A percentile compares a stretch with the other conserved stretches of the same genome.
phyloP scores from a whole-genome alignment of 2,329 filamentous ascomycete species.

The Microcyclospora pomicola region DNA sequence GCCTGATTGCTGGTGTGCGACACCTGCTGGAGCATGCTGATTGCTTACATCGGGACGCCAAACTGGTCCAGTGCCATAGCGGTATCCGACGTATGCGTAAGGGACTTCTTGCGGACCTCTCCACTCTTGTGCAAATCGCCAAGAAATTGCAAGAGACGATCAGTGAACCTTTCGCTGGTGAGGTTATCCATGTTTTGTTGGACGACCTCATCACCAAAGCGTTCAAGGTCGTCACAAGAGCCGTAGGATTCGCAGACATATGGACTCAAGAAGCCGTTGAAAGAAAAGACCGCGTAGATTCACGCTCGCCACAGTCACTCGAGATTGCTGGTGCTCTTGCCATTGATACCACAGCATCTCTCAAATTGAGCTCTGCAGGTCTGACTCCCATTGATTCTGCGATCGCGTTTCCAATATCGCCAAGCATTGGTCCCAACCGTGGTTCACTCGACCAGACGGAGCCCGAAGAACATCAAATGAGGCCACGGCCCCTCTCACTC shows the following conservation, averaged over 20 bases:
- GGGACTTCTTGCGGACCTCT: conserved; percentile 76
- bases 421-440: background rate
- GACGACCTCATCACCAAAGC: conserved; percentile 90
- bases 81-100: conserved; percentile 69
- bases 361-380: background rate
- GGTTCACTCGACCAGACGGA: background rate
- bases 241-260: conserved; percentile 77
- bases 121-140: conserved; percentile 73
- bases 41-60: conserved; percentile 71
- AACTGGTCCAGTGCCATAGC: conserved; percentile 61
- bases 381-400: background rate
- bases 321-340: background rate
- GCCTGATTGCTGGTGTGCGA: conserved; percentile 83
- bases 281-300: background rate
- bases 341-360: background rate
- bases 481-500: background rate
- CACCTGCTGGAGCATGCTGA: conserved; percentile 78
- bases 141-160: conserved; percentile 71
- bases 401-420: background rate
- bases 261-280: conserved; percentile 36
- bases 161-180: conserved; percentile 34
- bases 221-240: conserved; percentile 85
- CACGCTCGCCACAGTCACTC: background rate
- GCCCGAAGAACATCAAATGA: background rate
- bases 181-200: conserved; percentile 59